Evolutionary conservation across 2,329 filamentous ascomycete genomes (phyloP).

Genomic region (Venturia asperata): DNA sequence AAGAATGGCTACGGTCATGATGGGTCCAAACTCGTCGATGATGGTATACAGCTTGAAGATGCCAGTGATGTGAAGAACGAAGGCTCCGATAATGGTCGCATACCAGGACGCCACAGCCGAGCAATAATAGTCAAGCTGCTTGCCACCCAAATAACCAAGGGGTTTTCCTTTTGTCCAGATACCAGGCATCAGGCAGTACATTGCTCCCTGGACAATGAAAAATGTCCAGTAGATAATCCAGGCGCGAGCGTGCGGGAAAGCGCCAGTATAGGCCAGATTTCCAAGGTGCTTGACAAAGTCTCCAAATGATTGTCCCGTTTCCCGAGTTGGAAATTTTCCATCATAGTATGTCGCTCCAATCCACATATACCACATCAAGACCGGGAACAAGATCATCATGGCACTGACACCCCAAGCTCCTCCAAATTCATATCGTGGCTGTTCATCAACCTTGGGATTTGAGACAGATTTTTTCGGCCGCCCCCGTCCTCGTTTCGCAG

Average conservation of each 20-base stretch:
- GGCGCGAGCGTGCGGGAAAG: conserved; percentile 72
- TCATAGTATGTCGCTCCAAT: conserved; percentile 89
- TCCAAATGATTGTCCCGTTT: conserved; percentile 55
- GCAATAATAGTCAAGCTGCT: conserved; percentile 91
- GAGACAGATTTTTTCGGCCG: conserved; percentile 20
- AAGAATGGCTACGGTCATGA: conserved; percentile 88
- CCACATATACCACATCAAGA: conserved; percentile 99
- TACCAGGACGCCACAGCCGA: conserved; percentile 85
- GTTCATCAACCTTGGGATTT: conserved; percentile 35
- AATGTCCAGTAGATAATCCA: conserved; percentile 96
- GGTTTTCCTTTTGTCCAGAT: conserved; percentile 85
- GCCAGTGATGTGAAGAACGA: conserved; percentile 71
- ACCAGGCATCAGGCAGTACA: conserved; percentile 81
- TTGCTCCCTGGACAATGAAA: conserved; percentile 73
- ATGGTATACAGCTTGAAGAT: conserved; percentile 85
- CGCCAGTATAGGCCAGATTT: conserved; percentile 70
- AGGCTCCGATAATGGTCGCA: conserved; percentile 65
- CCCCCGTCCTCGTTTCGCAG: conserved; percentile 17
- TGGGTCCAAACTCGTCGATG: conserved; percentile 88
- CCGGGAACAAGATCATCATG: conserved; percentile 91
- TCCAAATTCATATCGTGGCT: conserved; percentile 70
- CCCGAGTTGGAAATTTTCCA: conserved; percentile 67
- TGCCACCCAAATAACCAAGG: conserved; percentile 70
- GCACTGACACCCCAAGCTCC: conserved; percentile 69
- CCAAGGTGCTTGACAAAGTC: conserved; percentile 69